phyloP scores from a whole-genome alignment of 257 asterid species.

The Salvia hispanica region DNA sequence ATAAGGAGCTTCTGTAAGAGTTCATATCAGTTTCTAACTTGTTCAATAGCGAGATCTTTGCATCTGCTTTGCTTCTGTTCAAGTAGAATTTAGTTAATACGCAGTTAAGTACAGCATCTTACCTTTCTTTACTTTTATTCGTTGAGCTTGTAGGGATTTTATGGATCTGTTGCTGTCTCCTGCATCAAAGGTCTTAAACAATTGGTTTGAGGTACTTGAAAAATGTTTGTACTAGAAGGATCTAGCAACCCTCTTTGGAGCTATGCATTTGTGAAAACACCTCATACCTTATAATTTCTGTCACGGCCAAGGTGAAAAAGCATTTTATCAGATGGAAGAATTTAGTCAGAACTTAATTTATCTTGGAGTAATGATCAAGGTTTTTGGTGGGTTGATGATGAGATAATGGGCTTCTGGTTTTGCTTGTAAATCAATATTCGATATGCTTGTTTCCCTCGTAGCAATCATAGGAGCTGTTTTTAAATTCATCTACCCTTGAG shows the following conservation, averaged over 20 bases:
- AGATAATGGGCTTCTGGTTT: conserved; percentile 1
- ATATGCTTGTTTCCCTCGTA: not conserved
- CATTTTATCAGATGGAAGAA: too few species aligned
- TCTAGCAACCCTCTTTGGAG: conserved; percentile 4
- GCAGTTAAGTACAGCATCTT: conserved; percentile 7
- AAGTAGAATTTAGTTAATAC: conserved; percentile 7
- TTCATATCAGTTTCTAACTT: conserved; percentile 28
- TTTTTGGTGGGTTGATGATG: conserved; percentile 12
- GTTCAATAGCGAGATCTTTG: conserved; percentile 11
- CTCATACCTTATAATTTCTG: not conserved
- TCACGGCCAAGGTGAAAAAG: too few species aligned
- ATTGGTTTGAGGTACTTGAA: conserved; percentile 87
- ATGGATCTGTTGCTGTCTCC: conserved; percentile 86
- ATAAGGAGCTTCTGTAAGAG: conserved; percentile 80
- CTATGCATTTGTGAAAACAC: conserved; percentile 9
- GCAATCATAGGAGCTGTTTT: conserved; percentile 8
- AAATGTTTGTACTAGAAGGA: not conserved
- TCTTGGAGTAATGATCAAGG: not conserved
- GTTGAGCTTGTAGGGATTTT: conserved; percentile 67
- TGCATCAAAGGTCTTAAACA: conserved; percentile 86
- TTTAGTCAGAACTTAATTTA: not conserved
- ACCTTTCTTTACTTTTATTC: conserved; percentile 25
- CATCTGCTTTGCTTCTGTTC: conserved; percentile 3
- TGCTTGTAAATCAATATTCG: not conserved
- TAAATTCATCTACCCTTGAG: conserved; percentile 3